These are phyloP conservation scores for Vaccinium darrowii DNA, from an alignment of 148 eudicot species.

Conservation along the genomic window DNA sequence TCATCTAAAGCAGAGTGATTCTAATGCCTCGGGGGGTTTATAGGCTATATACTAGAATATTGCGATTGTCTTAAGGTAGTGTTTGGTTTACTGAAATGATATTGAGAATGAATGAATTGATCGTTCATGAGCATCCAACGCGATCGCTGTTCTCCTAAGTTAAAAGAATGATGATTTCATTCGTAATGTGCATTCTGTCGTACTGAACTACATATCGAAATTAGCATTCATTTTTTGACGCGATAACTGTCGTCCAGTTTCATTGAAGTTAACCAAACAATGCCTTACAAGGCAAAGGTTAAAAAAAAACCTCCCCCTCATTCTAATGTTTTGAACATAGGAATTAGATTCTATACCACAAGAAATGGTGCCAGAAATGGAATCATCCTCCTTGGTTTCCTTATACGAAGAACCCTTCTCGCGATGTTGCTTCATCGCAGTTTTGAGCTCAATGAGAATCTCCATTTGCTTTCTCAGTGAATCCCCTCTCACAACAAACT, in stretches of 20 bases:
- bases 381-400: constrained; percentile 55
- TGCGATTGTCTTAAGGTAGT: neutral
- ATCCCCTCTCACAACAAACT: constrained; percentile 80
- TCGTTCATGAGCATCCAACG: neutral
- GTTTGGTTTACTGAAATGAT: neutral
- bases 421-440: constrained; percentile 41
- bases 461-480: constrained; percentile 69
- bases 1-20: neutral
- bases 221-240: neutral
- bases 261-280: neutral
- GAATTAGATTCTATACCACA: constrained; percentile 31
- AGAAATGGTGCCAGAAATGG: constrained; percentile 68
- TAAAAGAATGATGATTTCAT: neutral
- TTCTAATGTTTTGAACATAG: neutral
- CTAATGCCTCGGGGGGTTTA: neutral
- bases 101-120: neutral
- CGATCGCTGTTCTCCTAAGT: neutral
- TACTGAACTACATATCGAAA: neutral
- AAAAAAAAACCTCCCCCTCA: neutral
- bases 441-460: constrained; percentile 59
- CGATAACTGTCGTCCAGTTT: neutral
- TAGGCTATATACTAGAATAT: neutral
- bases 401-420: constrained; percentile 34
- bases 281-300: neutral
- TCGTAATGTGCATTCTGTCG: neutral